phyloP scores from a whole-genome alignment of 2,329 filamentous ascomycete species.

The Akanthomyces uredinophilus region DNA sequence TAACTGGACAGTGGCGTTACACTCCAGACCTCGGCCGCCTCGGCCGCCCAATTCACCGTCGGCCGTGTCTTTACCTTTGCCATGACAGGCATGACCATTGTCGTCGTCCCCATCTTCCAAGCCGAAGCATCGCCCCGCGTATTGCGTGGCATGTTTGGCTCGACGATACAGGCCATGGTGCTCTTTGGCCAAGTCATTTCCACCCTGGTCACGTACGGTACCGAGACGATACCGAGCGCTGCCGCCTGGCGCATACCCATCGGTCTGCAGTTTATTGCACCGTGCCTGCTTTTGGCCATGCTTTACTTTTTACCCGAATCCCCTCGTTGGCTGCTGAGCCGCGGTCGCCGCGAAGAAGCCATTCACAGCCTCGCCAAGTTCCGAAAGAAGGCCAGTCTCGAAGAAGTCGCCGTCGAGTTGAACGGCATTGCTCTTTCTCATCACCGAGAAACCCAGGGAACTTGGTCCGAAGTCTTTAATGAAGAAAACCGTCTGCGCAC shows the following conservation, averaged over 20 bases:
- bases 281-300: slow-evolving; percentile 30
- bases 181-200: slow-evolving; percentile 24
- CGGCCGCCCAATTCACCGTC: slow-evolving; percentile 26
- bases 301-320: slow-evolving; percentile 38
- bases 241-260: slow-evolving; percentile 40
- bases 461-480: slow-evolving; percentile 22
- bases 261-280: slow-evolving; percentile 38
- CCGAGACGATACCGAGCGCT: slow-evolving; percentile 19
- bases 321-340: slow-evolving; percentile 39
- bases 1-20: slow-evolving; percentile 22
- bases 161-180: slow-evolving; percentile 27
- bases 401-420: slow-evolving; percentile 23
- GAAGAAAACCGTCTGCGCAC: slow-evolving; percentile 21
- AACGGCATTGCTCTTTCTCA: slow-evolving; percentile 19
- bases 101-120: slow-evolving; percentile 28
- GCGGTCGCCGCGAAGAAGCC: slow-evolving; percentile 33
- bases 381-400: slow-evolving; percentile 24
- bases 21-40: slow-evolving; percentile 25
- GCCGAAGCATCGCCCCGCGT: slow-evolving; percentile 24
- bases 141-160: slow-evolving; percentile 25
- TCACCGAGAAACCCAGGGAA: slow-evolving; percentile 19
- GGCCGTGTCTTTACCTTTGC: slow-evolving; percentile 26
- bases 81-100: slow-evolving; percentile 29
- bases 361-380: slow-evolving; percentile 28
- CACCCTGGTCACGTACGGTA: slow-evolving; percentile 24